A percentile compares a stretch with the other conserved stretches of the same genome.
Evolutionary conservation across 495 filamentous ascomycete species (phyloP).

Genomic region (Gamarada debralockiae): DNA sequence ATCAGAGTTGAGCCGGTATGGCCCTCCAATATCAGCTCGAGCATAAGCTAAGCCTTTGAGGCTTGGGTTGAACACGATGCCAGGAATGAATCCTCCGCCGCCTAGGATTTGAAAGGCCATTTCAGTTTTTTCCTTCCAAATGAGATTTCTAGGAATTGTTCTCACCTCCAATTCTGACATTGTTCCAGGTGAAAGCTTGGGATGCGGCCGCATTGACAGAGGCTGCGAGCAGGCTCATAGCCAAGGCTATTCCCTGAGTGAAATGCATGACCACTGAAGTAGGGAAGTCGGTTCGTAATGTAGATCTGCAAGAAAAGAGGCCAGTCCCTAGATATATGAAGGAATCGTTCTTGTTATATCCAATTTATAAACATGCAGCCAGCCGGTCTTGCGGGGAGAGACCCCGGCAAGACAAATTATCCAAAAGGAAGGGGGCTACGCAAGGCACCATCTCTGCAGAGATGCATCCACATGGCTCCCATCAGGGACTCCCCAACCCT

Average conservation of each 20-base stretch:
- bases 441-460: too few relatives aligned
- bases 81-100: slow-evolving; percentile 58
- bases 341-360: too few relatives aligned
- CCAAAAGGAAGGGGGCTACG: too few relatives aligned
- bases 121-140: background rate
- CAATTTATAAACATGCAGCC: too few relatives aligned
- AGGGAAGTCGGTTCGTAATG: too few relatives aligned
- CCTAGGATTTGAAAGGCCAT: slow-evolving; percentile 23
- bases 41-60: slow-evolving; percentile 55
- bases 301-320: too few relatives aligned
- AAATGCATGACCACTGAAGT: too few relatives aligned
- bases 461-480: too few relatives aligned
- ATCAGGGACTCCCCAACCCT: too few relatives aligned
- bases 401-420: too few relatives aligned
- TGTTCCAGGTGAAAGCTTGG: slow-evolving; percentile 4
- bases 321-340: too few relatives aligned
- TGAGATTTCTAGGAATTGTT: background rate
- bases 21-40: slow-evolving; percentile 59
- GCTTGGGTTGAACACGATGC: slow-evolving; percentile 56
- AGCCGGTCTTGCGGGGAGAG: too few relatives aligned
- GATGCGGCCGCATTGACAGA: background rate
- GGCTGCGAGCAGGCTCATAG: background rate
- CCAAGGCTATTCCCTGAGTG: slow-evolving; percentile 6
- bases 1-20: slow-evolving; percentile 50
- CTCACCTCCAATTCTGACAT: slow-evolving; percentile 11